Conservation (phyloP, 768 basidiomycete genomes). For the Cyclocybe cylindracea region DNA sequence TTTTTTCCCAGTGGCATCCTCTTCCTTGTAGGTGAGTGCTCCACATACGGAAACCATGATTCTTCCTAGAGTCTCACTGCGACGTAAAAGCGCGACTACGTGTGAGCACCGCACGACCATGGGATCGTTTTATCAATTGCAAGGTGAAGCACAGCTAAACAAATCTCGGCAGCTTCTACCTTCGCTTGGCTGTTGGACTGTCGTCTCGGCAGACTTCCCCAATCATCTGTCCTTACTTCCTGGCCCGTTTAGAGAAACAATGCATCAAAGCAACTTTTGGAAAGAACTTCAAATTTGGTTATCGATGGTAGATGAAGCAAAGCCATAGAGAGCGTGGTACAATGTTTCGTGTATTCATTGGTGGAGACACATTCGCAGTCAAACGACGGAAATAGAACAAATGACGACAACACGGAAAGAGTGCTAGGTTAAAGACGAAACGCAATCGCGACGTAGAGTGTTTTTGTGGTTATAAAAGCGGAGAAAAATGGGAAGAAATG, state of each 20-base stretch:
- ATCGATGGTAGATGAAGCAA: conserved; percentile 28
- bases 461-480: no score
- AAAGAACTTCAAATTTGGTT: conserved; percentile 37
- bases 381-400: no score
- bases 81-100: conserved; percentile 5
- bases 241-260: conserved; percentile 30
- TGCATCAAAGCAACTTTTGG: conserved; percentile 42
- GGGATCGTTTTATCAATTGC: background rate
- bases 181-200: conserved; percentile 44
- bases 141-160: background rate
- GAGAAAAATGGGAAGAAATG: no score
- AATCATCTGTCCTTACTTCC: conserved; percentile 44
- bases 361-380: no score
- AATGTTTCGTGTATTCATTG: no score
- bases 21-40: conserved; percentile 38
- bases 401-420: no score
- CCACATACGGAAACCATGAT: no score
- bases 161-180: background rate
- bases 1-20: conserved; percentile 55
- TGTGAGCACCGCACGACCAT: conserved; percentile 10
- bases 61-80: no score
- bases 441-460: no score
- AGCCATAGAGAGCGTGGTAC: background rate
- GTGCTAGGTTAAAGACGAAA: no score
- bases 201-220: conserved; percentile 30